Percentiles rank a stretch among this genome's conserved stretches.
Conservation (phyloP, 352 stramenopile genomes). For the Globisporangium ultimum region DNA sequence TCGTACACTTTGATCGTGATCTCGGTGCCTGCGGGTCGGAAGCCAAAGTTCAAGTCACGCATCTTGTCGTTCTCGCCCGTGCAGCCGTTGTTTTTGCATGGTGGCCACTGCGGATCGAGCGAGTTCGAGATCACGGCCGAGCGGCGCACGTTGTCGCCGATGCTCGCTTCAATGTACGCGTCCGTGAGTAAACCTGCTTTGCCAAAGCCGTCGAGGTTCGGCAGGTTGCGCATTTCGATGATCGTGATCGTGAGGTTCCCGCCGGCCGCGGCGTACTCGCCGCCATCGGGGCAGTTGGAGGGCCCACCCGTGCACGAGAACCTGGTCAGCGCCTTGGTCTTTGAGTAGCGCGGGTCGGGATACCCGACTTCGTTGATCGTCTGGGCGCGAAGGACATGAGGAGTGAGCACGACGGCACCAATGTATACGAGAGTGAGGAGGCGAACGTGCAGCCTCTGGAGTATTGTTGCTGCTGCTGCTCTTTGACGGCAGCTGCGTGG, state of each 20-base stretch:
- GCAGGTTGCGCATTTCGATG: constrained; percentile 82
- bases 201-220: constrained; percentile 77
- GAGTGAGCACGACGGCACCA: too few relatives aligned
- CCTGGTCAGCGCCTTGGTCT: constrained; percentile 34
- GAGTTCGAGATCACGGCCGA: constrained; percentile 67
- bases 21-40: constrained; percentile 70
- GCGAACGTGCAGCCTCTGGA: too few relatives aligned
- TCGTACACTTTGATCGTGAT: constrained; percentile 74
- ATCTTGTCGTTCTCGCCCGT: constrained; percentile 36
- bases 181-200: constrained; percentile 65
- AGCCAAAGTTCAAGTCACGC: constrained; percentile 83
- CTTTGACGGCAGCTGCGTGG: too few relatives aligned
- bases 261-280: constrained; percentile 69
- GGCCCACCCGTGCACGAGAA: constrained; percentile 73
- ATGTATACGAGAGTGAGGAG: too few relatives aligned
- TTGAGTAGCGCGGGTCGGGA: constrained; percentile 65
- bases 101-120: constrained; percentile 69
- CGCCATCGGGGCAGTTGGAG: constrained; percentile 65
- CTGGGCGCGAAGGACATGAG: constrained; percentile 19
- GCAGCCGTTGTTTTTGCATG: constrained; percentile 47
- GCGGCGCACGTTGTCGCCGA: constrained; percentile 64
- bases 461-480: too few relatives aligned
- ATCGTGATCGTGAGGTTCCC: constrained; percentile 87
- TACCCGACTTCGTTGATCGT: constrained; percentile 56
- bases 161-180: constrained; percentile 67